Evolutionary conservation across 2,329 filamentous ascomycete species (phyloP).

Genomic region (Aspergillus floridensis): DNA sequence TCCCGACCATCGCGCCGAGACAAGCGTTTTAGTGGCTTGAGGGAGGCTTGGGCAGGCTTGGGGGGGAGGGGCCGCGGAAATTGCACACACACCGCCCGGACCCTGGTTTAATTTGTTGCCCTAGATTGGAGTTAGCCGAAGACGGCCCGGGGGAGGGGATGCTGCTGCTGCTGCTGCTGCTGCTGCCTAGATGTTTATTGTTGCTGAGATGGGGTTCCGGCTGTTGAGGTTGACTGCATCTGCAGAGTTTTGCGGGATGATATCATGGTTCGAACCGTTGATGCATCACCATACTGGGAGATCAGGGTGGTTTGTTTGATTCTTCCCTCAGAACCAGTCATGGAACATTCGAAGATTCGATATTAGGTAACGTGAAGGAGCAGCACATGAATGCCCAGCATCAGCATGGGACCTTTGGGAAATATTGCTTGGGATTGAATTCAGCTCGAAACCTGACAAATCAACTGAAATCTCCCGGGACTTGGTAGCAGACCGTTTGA

Average conservation of each 20-base stretch:
- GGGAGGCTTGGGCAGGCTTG: not conserved
- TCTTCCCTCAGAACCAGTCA: not conserved
- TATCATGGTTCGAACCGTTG: too few species aligned
- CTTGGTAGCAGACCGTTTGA: not conserved
- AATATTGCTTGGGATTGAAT: not conserved
- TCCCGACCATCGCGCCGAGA: not conserved
- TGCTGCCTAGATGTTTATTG: not conserved
- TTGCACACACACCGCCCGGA: not conserved
- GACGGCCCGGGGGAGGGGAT: too few species aligned
- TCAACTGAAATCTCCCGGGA: not conserved
- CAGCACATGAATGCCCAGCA: not conserved
- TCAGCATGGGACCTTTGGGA: not conserved
- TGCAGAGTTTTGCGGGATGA: too few species aligned
- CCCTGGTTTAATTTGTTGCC: not conserved
- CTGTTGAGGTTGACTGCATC: too few species aligned
- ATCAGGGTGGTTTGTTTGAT: not conserved
- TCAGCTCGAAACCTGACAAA: not conserved
- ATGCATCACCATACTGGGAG: too few species aligned
- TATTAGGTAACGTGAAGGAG: not conserved
- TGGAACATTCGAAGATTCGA: not conserved
- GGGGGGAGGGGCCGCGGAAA: not conserved
- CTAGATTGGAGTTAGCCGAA: not conserved
- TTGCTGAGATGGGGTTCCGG: not conserved
- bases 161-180: too few species aligned
- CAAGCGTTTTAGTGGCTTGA: not conserved